Evolutionary conservation across 2,329 filamentous ascomycete genomes (phyloP), one percentile per base, ranked within the genome.

Genomic region (Monosporascus cannonballus): DNA sequence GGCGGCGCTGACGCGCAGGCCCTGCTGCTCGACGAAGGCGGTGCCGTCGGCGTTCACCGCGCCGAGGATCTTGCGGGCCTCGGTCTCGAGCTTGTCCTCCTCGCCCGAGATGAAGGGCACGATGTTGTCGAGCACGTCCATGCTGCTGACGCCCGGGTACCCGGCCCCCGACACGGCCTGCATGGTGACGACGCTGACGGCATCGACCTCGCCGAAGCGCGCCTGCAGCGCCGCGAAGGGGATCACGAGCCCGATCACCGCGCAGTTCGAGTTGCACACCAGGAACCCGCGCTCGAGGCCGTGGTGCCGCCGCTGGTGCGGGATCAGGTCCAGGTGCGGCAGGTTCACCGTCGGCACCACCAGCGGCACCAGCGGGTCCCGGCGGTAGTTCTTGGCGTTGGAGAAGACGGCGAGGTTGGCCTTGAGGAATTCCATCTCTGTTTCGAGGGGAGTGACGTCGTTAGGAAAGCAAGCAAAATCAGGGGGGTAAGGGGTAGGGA

Each of bases 231-330:
- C 93, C 11, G 91, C 91, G 67, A 96, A 93, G 24, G 94, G 94
- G 58, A 96, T 95, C 56, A 96, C 93, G 54, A 97, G 84, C 47
- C 93, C 93, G 64, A 97, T 96, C 66, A 96, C 93, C 52, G 93
- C 93, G 74, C 94, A 99, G 76, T 97, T 97, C 59, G 90, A 96
- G 77, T 97, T 97, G 81, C 93, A 97, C 55, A 96, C 90, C 38
- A 97, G 76, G 76, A 97, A 96, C 24, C 94, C 94, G 73, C 89
- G 91, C 57, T 87, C 76, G 45, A 96, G 78, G 27, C 76, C 76
- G 69, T 88, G 83, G 44, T 87, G 79, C 66, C 83, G 78, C 57
- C 89, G 82, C 75, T 97, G 93, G 72, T 95, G 86, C n/a, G 88
- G 86, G 67, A 97, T 93, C 56, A 96, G 80, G 66, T 87, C 83